phyloP scores from a whole-genome alignment of 1,284 basidiomycete species.

The Cutaneotrichosporon daszewskae region DNA sequence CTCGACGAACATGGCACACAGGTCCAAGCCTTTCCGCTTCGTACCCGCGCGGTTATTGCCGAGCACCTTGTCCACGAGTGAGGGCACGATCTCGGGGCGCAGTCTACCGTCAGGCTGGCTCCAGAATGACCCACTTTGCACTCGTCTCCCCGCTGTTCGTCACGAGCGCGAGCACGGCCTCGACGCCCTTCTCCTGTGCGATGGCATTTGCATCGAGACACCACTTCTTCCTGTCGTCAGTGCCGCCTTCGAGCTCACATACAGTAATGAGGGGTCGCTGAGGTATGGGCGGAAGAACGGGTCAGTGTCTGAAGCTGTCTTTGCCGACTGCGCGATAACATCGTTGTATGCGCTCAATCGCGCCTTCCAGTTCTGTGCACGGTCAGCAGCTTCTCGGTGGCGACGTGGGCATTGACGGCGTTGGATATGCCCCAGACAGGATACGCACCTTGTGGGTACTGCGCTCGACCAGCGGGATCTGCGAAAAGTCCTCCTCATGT shows the following conservation, averaged over 20 bases:
- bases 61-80: slow-evolving; percentile 91
- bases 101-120: slow-evolving; percentile 3
- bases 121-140: slow-evolving; percentile 50
- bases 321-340: slow-evolving; percentile 76
- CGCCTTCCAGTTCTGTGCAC: slow-evolving; percentile 86
- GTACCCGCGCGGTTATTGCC: slow-evolving; percentile 87
- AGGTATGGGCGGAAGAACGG: slow-evolving; percentile 87
- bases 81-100: slow-evolving; percentile 75
- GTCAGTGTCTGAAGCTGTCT: slow-evolving; percentile 85
- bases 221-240: slow-evolving; percentile 66
- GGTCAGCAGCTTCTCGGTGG: too few species aligned
- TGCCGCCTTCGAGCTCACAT: not conserved
- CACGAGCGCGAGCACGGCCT: slow-evolving; percentile 76
- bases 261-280: slow-evolving; percentile 48
- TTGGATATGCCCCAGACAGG: not conserved
- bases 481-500: slow-evolving; percentile 87
- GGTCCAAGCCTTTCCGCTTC: slow-evolving; percentile 80
- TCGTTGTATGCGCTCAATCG: slow-evolving; percentile 88
- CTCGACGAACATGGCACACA: slow-evolving; percentile 85
- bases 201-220: slow-evolving; percentile 89
- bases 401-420: not conserved
- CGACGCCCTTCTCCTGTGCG: slow-evolving; percentile 94
- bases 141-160: slow-evolving; percentile 86
- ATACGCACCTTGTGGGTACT: slow-evolving; percentile 67
- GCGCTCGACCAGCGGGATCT: slow-evolving; percentile 72